A percentile compares a stretch with the other conserved stretches of the same genome.
Evolutionary conservation across 2,329 filamentous ascomycete genomes (phyloP).

Genomic region (Fusarium gaditjirri): DNA sequence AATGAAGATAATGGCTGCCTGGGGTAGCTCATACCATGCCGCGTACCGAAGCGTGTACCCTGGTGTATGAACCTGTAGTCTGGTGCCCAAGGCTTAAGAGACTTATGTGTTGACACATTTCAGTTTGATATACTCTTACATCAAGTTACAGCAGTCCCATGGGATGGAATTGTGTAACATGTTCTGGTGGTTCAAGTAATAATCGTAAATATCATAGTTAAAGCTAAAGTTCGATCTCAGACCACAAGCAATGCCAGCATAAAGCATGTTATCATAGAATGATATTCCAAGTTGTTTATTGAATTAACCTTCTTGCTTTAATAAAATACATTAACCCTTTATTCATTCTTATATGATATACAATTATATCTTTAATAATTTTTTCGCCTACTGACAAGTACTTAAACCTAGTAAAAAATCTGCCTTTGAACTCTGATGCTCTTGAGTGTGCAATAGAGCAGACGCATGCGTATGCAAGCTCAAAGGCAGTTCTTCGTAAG

Average conservation of each 20-base stretch:
- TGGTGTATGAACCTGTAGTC: too few species aligned
- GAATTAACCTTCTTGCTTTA: too few species aligned
- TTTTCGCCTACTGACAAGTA: too few species aligned
- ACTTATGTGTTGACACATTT: background rate
- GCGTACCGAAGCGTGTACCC: background rate
- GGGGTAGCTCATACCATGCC: background rate
- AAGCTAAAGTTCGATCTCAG: background rate
- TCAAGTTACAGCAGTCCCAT: background rate
- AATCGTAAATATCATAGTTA: fast-evolving
- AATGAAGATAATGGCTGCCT: background rate
- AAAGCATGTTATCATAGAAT: too few species aligned
- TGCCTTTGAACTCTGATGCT: too few species aligned
- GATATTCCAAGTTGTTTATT: too few species aligned
- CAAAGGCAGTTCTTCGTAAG: background rate
- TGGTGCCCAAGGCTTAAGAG: background rate
- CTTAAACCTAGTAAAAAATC: background rate
- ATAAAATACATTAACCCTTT: too few species aligned
- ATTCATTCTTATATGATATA: too few species aligned
- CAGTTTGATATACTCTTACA: too few species aligned
- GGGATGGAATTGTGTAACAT: too few species aligned
- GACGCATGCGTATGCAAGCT: background rate
- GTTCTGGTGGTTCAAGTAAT: fast-evolving
- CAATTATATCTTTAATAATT: too few species aligned
- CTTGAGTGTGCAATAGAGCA: background rate
- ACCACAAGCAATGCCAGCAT: background rate